Base-by-base conservation (phyloP, 768 basidiomycete species). In the Cubamyces sp. region DNA sequence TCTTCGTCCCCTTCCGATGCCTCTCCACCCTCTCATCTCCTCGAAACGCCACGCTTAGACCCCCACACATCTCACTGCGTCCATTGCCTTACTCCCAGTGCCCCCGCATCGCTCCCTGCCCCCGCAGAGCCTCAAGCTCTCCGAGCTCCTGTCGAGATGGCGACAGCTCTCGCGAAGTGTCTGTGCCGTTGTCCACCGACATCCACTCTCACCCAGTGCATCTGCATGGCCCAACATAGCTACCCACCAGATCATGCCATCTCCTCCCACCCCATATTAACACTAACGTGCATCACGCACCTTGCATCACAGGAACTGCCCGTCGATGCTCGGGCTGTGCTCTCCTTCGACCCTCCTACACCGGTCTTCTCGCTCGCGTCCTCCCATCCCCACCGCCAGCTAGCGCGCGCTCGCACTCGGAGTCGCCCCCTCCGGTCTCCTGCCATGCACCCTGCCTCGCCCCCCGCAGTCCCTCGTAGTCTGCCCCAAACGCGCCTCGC, bases 281-380 rank as follows among this genome's bases (percentile, higher is more conserved):
- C 34, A 34, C 11, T 34, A 34, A 34, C 34, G 11, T 34, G 34
- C 34, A 34, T 34, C 34, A 34, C 11, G 5, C 34, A 34, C 34
- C 50, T 57, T 57, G n/a, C 48, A 62, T 57, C 61, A 57, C 43
- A 51, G 34, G 55, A 62, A 62, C 61, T 46, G 12, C 42, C 54
- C 42, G 47, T 40, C 40, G 26, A 47, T 37, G 26, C 43, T 19
- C 21, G 42, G 61, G 61, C 61, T 52, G 61, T 62, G 61, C 50
- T 41, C 26, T 15, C 51, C 61, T 47, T 57, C 61, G 23, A 56
- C 54, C 30, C 50, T 40, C 30, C 50, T 40, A 49, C 49, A 40
- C 50, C 40, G 40, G 41, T 37, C 54, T 42, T 30, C 25, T 39
- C 34, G n/a, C 45, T 28, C 23, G 15, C 60, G 21, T 26, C 18